Base-by-base conservation (phyloP, 1,284 basidiomycete species). In the Ceratobasidium sp. region DNA sequence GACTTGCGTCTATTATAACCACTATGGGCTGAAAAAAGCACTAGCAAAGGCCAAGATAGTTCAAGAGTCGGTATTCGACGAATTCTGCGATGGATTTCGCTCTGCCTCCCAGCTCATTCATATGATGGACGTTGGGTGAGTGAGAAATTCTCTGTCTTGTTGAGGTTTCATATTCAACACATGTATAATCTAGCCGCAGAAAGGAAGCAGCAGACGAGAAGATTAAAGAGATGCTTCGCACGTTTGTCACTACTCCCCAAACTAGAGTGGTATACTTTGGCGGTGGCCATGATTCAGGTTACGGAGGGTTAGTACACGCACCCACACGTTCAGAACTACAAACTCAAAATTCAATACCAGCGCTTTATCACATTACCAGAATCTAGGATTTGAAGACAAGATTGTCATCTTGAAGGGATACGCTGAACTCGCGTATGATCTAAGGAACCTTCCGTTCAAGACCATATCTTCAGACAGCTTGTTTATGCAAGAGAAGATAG, bases 191-290 rank as follows among this genome's bases (percentile, higher is more conserved):
- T 26, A 70, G 67, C 21, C 54, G 67, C 7, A 70, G 55, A 21
- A 70, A 70, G 38, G 67, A 70, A 46, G 67, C 67, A 23, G 67
- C 67, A 43, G 67, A 70, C 18, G 67, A 70, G 13, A 70, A 70
- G 67, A 70, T 70, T 59, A 70, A 70, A 70, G 67, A 70, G 23
- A 70, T 70, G 67, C 18, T 70, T 11, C 67, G 67, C 18, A 35
- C 58, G 54, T 70, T 70, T 26, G 55, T 57, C 18, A 38, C 55
- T 7, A 57, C 54, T 6, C 46, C 67, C 1, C 67, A 70, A 30
- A 70, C 67, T 30, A 70, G 32, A 41, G 47, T 70, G 6, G 41
- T 70, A 32, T 70, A 70, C 44, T 70, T 70, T 50, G 67, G 67
- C 26, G 67, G 67, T 28, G 67, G 67, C 5, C 67, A 70, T 21